A percentile compares a stretch with the other conserved stretches of the same genome.
These are phyloP conservation scores for Xylariaceae sp. DNA, from an alignment of 2,329 filamentous ascomycete genomes.

Conservation along the genomic window DNA sequence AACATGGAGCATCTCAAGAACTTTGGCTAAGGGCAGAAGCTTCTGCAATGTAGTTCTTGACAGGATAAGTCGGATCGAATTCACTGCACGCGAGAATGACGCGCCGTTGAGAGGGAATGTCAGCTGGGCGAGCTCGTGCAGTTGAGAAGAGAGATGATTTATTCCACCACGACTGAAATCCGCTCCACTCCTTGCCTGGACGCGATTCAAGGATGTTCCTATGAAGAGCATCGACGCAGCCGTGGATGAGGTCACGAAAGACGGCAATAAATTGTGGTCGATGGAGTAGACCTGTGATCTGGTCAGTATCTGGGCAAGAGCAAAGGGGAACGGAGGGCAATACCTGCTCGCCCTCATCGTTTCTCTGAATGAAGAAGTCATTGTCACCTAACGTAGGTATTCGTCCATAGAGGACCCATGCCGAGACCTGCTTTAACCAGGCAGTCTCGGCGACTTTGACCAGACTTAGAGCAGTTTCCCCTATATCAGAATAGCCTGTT, in stretches of 20 bases:
- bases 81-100: constrained; percentile 67
- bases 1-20: constrained; percentile 71
- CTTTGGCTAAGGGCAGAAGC: constrained; percentile 71
- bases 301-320: too few relatives aligned
- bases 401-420: constrained; percentile 87
- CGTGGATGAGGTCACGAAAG: constrained; percentile 70
- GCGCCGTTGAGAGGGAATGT: constrained; percentile 69
- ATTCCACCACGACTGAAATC: constrained; percentile 45
- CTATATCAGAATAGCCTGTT: constrained; percentile 85
- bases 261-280: constrained; percentile 62
- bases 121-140: constrained; percentile 64
- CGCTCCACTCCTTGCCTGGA: constrained; percentile 53
- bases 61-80: constrained; percentile 72
- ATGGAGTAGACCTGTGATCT: constrained; percentile 48
- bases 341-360: constrained; percentile 34
- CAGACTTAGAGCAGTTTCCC: constrained; percentile 68
- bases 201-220: constrained; percentile 82
- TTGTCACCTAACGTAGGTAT: constrained; percentile 69
- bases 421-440: constrained; percentile 86
- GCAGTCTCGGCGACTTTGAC: constrained; percentile 78
- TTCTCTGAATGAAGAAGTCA: constrained; percentile 80
- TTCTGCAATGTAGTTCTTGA: constrained; percentile 81
- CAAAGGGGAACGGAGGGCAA: too few relatives aligned
- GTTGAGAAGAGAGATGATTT: constrained; percentile 62
- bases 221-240: constrained; percentile 86